Conservation (phyloP, 345 rosid genomes). For the Gossypium herbaceum region DNA sequence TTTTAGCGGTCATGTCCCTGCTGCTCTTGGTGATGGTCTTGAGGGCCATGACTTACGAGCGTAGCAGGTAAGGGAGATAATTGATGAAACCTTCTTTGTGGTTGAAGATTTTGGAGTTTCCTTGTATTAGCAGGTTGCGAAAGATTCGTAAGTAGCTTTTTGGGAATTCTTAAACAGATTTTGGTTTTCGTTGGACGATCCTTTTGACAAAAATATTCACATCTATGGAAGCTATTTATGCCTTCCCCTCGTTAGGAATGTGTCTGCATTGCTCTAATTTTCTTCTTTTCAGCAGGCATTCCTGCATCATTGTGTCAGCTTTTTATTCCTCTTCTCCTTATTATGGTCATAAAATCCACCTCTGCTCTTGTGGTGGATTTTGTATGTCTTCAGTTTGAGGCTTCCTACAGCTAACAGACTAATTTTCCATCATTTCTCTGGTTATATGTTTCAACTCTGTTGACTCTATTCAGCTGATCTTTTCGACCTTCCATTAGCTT, state of each 20-base stretch:
- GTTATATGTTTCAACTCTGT: conserved; percentile 44
- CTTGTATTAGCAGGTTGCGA: conserved; percentile 34
- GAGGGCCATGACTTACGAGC: conserved; percentile 61
- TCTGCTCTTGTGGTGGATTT: conserved; percentile 33
- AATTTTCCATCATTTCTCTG: conserved; percentile 39
- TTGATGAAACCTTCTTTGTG: conserved; percentile 35
- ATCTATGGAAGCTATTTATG: conserved; percentile 36
- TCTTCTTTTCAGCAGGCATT: conserved; percentile 44
- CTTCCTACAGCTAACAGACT: conserved; percentile 20
- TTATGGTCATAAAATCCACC: conserved; percentile 56
- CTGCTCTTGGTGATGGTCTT: conserved; percentile 37
- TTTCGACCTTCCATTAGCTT: conserved; percentile 23
- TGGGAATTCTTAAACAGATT: conserved; percentile 31
- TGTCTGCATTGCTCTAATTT: conserved; percentile 45
- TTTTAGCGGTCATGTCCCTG: conserved; percentile 37
- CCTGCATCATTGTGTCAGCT: conserved; percentile 49
- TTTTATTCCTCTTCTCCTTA: conserved; percentile 54
- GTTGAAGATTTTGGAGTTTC: conserved; percentile 38
- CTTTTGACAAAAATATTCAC: conserved; percentile 33
- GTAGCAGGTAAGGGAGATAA: conserved; percentile 31
- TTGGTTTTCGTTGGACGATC: conserved; percentile 28
- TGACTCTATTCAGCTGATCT: conserved; percentile 28
- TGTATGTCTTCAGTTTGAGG: conserved; percentile 22
- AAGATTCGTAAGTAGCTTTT: conserved; percentile 23
- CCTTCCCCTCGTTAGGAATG: conserved; percentile 42